Evolutionary conservation across 345 rosid genomes (phyloP).

Genomic region (Pugionium cornutum): DNA sequence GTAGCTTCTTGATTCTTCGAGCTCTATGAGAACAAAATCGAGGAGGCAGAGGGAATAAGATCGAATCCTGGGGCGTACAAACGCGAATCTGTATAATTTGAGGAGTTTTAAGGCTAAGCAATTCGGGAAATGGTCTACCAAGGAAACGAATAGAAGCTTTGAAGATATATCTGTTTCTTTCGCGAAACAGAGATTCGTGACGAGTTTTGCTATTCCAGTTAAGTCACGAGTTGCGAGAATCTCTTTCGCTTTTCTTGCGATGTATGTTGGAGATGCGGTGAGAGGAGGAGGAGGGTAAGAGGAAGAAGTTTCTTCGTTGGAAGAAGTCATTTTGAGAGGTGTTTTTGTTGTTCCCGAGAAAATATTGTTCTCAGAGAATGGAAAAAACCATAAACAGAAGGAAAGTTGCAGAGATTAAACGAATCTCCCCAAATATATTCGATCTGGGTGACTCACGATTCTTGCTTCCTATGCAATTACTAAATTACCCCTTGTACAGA

Average conservation of each 20-base stretch:
- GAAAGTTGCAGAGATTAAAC: no score
- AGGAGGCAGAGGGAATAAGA: conserved; percentile 18
- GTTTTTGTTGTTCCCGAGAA: background rate
- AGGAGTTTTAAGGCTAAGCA: conserved; percentile 20
- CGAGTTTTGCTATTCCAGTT: conserved; percentile 7
- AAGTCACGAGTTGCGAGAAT: conserved; percentile 17
- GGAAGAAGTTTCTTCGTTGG: background rate
- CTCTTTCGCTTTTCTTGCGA: background rate
- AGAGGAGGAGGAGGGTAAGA: conserved; percentile 31
- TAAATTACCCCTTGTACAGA: no score
- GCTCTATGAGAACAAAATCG: conserved; percentile 15
- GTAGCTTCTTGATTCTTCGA: background rate
- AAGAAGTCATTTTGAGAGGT: background rate
- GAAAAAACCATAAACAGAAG: no score
- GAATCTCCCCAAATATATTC: no score
- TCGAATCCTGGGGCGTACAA: background rate
- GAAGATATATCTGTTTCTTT: conserved; percentile 25
- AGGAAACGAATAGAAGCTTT: conserved; percentile 2
- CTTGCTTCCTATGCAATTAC: no score
- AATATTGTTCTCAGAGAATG: background rate
- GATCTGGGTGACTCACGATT: no score
- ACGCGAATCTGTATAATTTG: background rate
- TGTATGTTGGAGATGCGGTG: background rate
- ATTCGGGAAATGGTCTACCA: conserved; percentile 20
- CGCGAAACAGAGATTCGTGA: conserved; percentile 20